phyloP scores from a whole-genome alignment of 1,284 basidiomycete species.

The Marasmius oreades region DNA sequence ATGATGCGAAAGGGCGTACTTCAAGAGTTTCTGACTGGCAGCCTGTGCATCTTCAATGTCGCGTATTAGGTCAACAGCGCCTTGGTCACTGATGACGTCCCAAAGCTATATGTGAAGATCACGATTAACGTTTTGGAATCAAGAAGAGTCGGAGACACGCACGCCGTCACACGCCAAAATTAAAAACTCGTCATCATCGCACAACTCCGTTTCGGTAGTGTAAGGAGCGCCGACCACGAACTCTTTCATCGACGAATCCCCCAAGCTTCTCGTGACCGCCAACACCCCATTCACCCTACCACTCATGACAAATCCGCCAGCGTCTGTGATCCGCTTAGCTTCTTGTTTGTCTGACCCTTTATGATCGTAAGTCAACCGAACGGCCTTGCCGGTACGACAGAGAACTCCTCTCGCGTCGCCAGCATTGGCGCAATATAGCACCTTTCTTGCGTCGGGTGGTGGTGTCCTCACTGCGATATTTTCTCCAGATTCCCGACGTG shows the following conservation, averaged over 20 bases:
- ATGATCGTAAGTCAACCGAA: constrained; percentile 97
- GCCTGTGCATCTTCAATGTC: constrained; percentile 76
- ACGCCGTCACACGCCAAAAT: constrained; percentile 98
- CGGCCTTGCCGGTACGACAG: constrained; percentile 85
- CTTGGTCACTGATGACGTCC: constrained; percentile 94
- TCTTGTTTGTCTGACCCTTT: constrained; percentile 98
- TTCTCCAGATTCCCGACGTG: constrained; percentile 27
- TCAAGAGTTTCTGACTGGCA: constrained; percentile 76
- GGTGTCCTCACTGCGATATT: constrained; percentile 39
- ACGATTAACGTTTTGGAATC: constrained; percentile 13
- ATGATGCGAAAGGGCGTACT: constrained; percentile 84
- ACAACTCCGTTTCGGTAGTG: constrained; percentile 93
- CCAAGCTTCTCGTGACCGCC: constrained; percentile 93
- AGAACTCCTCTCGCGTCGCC: constrained; percentile 91
- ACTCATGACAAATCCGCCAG: constrained; percentile 98
- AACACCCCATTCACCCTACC: constrained; percentile 97
- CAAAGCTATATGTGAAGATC: constrained; percentile 67
- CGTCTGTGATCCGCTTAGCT: constrained; percentile 95
- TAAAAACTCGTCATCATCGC: constrained; percentile 89
- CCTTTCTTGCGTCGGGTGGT: constrained; percentile 55
- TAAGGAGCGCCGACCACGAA: constrained; percentile 98
- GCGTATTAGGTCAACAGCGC: constrained; percentile 84
- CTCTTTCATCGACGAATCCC: constrained; percentile 99
- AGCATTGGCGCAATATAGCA: constrained; percentile 95
- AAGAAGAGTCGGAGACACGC: constrained; percentile 30